phyloP scores from a whole-genome alignment of 768 basidiomycete species.

The Pisolithus tinctorius region DNA sequence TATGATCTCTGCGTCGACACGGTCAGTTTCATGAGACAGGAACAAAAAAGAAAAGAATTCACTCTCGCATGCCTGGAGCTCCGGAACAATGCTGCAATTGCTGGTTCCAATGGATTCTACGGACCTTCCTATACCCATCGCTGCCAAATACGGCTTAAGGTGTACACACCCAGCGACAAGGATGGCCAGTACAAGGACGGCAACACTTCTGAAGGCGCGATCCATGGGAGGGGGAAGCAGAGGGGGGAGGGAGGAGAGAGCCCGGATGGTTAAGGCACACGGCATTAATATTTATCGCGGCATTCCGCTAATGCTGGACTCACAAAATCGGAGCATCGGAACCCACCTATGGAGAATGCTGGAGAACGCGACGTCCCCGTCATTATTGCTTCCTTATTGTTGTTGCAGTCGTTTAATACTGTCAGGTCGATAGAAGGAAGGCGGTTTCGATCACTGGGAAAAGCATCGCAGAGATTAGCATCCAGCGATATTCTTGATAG shows the following conservation, averaged over 20 bases:
- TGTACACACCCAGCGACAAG: slow-evolving; percentile 36
- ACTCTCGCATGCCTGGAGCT: slow-evolving; percentile 69
- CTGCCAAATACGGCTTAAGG: slow-evolving; percentile 41
- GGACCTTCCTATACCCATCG: slow-evolving; percentile 38
- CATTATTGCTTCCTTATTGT: no score
- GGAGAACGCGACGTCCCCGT: no score
- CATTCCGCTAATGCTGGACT: not conserved
- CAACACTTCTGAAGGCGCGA: slow-evolving; percentile 1
- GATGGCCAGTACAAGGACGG: slow-evolving; percentile 30
- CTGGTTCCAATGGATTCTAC: slow-evolving; percentile 41
- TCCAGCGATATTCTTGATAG: no score
- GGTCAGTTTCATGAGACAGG: not conserved
- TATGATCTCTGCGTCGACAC: slow-evolving; percentile 39
- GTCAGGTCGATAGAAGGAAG: no score
- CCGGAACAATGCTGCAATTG: slow-evolving; percentile 42
- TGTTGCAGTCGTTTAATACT: no score
- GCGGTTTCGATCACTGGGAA: no score
- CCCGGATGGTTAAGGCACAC: not conserved
- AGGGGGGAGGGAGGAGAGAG: not conserved
- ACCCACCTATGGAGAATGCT: no score
- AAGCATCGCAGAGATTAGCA: no score
- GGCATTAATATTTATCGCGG: not conserved
- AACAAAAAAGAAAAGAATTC: slow-evolving; percentile 11
- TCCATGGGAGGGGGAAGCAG: not conserved
- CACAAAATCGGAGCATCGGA: no score